Conservation (phyloP, 1,139 yeast genomes). For the Blastobotrys malaysiensis region DNA sequence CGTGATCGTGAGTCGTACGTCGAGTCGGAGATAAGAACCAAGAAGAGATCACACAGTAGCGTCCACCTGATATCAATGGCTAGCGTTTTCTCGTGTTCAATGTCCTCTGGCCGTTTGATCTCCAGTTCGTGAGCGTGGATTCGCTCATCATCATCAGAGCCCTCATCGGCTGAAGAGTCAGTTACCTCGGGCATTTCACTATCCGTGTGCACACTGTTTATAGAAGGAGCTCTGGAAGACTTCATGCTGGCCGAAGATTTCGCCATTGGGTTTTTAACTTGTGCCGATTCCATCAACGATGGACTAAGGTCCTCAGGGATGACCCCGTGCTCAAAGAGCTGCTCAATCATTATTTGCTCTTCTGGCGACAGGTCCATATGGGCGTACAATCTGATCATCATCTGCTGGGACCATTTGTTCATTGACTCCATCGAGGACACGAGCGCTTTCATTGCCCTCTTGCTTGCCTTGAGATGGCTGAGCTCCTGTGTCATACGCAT, state of each 20-base stretch:
- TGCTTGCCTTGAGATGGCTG: conserved; percentile 53
- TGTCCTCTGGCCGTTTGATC: conserved; percentile 34
- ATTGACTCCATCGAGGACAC: conserved; percentile 72
- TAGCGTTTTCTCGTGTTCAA: conserved; percentile 36
- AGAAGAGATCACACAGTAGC: conserved; percentile 79
- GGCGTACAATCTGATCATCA: conserved; percentile 67
- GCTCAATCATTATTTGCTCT: conserved; percentile 85
- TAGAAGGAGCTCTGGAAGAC: neutral
- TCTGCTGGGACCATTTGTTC: conserved; percentile 78
- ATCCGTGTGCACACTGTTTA: conserved; percentile 1
- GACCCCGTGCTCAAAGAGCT: conserved; percentile 77
- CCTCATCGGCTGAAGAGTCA: conserved; percentile 3
- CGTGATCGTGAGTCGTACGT: conserved; percentile 87
- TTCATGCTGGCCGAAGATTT: neutral
- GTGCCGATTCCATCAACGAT: conserved; percentile 35
- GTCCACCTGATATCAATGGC: conserved; percentile 90
- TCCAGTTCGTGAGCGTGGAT: conserved; percentile 14
- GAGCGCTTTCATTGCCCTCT: conserved; percentile 42
- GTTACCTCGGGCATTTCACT: neutral
- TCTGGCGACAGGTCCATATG: conserved; percentile 67
- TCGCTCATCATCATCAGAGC: conserved; percentile 6
- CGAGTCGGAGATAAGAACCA: conserved; percentile 75
- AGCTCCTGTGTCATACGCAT: conserved; percentile 78
- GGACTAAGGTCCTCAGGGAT: conserved; percentile 64
- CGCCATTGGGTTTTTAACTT: conserved; percentile 28